Base-by-base conservation (phyloP, 2,329 filamentous ascomycete genomes). In the Trichophyton benhamiae region DNA sequence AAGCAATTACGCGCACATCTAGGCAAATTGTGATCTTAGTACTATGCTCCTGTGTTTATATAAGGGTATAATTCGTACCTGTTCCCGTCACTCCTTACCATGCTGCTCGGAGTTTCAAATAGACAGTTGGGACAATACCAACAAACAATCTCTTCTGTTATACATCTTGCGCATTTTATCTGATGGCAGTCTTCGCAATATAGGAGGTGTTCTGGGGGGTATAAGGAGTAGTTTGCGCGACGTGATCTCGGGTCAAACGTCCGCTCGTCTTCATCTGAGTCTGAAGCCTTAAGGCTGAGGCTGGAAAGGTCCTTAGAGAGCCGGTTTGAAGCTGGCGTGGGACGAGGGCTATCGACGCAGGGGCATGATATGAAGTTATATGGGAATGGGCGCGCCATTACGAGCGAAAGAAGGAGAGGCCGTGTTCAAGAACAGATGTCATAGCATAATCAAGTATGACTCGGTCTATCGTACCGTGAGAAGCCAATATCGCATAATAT, bases 141-240 rank as follows among this genome's bases (percentile, higher is more conserved):
- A 60, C 89, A 94, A 57, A 95, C 86, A 61, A 96, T 91, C 76
- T 99, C 94, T 72, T 99, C 94, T 57, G 87, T 83, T 60, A 95
- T 88, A 71, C 94, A 99, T 76, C 91, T 82, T 4, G 90, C 89
- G 72, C 94, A 99, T 67, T 94, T 88, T 64, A 97, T 95, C 74
- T 96, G 88, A 72, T 95, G 90, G 74, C 94, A 99, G 72, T 97
- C 94, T 72, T 96, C 92, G 78, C 94, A 99, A 78, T 95, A 99
- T 46, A 97, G 82, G 27, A 99, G 83, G 71, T 96, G 87, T 70
- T 97, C 92, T 52, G 96, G 85, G 0, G 94, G 92, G 71, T 92
- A 96, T 36, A 99, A 80, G 66, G 90, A 91, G 79, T 90, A 97
- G 73, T 91, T 94, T 62, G 94, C 88, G 42, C 91, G 86, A 15